Evolutionary conservation across 768 basidiomycete genomes (phyloP).

Genomic region (Kockovaella imperatae): DNA sequence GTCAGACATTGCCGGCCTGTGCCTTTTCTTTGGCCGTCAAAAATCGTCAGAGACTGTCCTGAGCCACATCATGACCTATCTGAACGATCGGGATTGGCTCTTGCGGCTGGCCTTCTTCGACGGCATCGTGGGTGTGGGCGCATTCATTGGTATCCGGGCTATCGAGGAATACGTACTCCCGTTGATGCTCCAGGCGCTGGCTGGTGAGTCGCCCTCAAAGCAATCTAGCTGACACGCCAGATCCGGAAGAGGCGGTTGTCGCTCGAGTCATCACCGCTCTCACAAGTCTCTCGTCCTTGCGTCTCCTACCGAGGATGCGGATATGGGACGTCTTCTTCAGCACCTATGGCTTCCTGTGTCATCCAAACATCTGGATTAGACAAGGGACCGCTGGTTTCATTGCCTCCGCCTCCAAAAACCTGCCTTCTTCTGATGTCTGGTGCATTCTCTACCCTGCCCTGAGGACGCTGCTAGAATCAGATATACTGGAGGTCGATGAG

Average conservation of each 20-base stretch:
- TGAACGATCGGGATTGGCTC: slow-evolving; percentile 80
- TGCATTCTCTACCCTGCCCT: slow-evolving; percentile 91
- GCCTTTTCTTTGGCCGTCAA: slow-evolving; percentile 85
- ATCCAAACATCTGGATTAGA: slow-evolving; percentile 91
- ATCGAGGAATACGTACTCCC: slow-evolving; percentile 96
- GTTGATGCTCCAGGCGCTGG: slow-evolving; percentile 87
- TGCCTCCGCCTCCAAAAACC: slow-evolving; percentile 69
- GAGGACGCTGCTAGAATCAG: slow-evolving; percentile 74
- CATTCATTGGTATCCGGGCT: slow-evolving; percentile 81
- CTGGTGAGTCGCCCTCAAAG: slow-evolving; percentile 54
- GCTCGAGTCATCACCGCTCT: slow-evolving; percentile 80
- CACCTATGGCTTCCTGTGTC: slow-evolving; percentile 75
- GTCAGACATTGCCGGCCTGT: slow-evolving; percentile 75
- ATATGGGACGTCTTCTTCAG: slow-evolving; percentile 94
- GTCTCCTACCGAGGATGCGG: slow-evolving; percentile 68
- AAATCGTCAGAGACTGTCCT: slow-evolving; percentile 90
- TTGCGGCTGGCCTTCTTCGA: slow-evolving; percentile 88
- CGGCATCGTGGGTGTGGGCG: slow-evolving; percentile 88
- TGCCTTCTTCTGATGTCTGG: slow-evolving; percentile 86
- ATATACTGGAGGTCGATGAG: slow-evolving; percentile 67
- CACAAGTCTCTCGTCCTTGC: slow-evolving; percentile 80
- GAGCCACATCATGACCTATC: slow-evolving; percentile 75
- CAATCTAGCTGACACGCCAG: slow-evolving; percentile 50
- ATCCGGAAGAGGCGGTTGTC: slow-evolving; percentile 90
- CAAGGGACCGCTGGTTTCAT: slow-evolving; percentile 88